Evolutionary conservation across 208 protist species (phyloP).

Genomic region (Acanthamoeba triangularis): DNA sequence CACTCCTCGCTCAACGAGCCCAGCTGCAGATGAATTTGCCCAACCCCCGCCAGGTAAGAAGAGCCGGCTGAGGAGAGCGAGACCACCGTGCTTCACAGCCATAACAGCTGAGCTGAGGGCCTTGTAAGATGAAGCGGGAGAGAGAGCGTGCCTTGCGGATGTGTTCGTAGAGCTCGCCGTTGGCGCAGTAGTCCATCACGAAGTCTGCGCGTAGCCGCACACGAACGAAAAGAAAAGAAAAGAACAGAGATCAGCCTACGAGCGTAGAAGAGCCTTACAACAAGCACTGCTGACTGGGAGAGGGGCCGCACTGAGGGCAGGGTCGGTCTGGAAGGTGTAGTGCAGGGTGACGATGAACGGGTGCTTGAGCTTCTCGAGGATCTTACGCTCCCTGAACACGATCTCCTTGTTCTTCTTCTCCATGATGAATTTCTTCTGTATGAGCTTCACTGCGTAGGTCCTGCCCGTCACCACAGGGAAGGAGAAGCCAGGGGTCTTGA

Average conservation of each 20-base stretch:
- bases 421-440: slow-evolving; percentile 66
- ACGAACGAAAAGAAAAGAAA: background rate
- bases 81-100: background rate
- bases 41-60: no score
- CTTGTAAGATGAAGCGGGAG: background rate
- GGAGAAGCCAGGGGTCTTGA: background rate
- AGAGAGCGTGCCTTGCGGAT: background rate
- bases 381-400: slow-evolving; percentile 30
- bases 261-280: background rate
- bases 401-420: slow-evolving; percentile 72
- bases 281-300: background rate
- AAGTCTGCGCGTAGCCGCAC: background rate
- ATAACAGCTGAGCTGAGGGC: background rate
- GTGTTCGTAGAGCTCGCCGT: slow-evolving; percentile 19
- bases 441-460: slow-evolving; percentile 22
- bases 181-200: slow-evolving; percentile 62
- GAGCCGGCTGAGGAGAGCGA: background rate
- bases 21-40: slow-evolving; percentile 59
- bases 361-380: slow-evolving; percentile 46
- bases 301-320: background rate
- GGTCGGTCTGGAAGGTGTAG: slow-evolving; percentile 47
- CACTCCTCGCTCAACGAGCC: slow-evolving; percentile 80
- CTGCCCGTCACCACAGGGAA: background rate
- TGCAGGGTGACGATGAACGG: slow-evolving; percentile 53
- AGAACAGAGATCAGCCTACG: background rate